Evolutionary conservation across 1,139 yeast genomes (phyloP).

Genomic region (Geotrichum cucujoidarum): DNA sequence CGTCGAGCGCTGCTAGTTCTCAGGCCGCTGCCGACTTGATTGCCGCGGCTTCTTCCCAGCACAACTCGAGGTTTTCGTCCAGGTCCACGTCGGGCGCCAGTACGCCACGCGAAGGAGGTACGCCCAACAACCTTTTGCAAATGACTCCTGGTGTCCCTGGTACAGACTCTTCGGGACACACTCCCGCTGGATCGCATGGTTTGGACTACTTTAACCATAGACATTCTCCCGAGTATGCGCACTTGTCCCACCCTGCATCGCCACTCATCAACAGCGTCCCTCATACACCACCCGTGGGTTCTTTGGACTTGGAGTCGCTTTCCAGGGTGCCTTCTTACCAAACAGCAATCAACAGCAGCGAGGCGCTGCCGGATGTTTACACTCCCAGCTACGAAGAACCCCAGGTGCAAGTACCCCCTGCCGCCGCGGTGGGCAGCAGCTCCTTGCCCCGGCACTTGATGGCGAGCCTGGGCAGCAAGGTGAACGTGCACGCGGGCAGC

Average conservation of each 20-base stretch:
- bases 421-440: background rate
- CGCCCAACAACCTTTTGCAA: slow-evolving; percentile 1
- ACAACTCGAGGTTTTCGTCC: slow-evolving; percentile 17
- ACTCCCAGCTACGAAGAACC: slow-evolving; percentile 11
- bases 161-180: background rate
- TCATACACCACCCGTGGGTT: background rate
- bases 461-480: background rate
- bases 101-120: slow-evolving; percentile 24
- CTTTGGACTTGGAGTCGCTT: slow-evolving; percentile 41
- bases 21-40: slow-evolving; percentile 9
- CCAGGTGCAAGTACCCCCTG: background rate
- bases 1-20: slow-evolving; percentile 4
- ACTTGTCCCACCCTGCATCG: slow-evolving; percentile 10
- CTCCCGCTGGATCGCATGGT: background rate
- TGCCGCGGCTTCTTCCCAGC: slow-evolving; percentile 8
- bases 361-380: slow-evolving; percentile 22
- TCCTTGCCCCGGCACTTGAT: background rate
- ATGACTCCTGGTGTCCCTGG: slow-evolving; percentile 2
- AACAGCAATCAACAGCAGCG: slow-evolving; percentile 48
- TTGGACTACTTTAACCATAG: background rate
- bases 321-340: slow-evolving; percentile 78
- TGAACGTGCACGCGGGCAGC: background rate
- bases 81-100: slow-evolving; percentile 29
- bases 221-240: slow-evolving; percentile 12
- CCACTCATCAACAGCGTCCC: background rate